Evolutionary conservation across 441 rosid genomes (phyloP), one percentile per base, ranked within the genome.

Genomic region (Macaranga tanarius): DNA sequence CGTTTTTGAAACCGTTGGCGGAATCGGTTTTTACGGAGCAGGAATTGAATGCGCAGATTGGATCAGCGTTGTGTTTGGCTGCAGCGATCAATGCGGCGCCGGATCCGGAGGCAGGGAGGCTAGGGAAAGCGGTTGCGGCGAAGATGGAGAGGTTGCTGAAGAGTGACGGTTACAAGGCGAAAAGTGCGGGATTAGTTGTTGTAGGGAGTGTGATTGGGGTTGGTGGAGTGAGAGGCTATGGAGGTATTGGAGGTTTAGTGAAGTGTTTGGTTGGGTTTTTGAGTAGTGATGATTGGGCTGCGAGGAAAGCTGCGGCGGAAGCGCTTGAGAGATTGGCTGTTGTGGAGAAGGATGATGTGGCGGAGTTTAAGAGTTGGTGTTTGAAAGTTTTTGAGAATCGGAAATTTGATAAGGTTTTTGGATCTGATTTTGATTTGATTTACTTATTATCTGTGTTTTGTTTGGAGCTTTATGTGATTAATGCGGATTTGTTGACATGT

Each of bases 1-100:
- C 93, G 1, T 87, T 94, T 70, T 31, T 92, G 82, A 92, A 89
- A 84, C 90, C 96, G 5, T 78, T 94, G 67, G 74, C 88, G 40
- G 97, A 94, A 17, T 81, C 92, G 58, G 87, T 92, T n/a, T 94
- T 90, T 79, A 92, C 98, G 15, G 98, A 94, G 84, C 97, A 89
- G 79, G 95, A 94, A 34, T 20, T 67, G 67, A 85, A 83, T 55
- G 88, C 97, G 10, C 99, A 92, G 89, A 76, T 84, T 77, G 96
- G 93, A 47, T 92, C 92, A 15, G 99, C 95, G 7, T 74, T 90
- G 76, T 90, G 99, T 56, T 79, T 94, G 65, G 90, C 99, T 7
- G 92, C 93, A 13, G 92, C 96, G 45, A 85, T 94, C 7, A 92
- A 86, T n/a, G 82, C 90, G 5, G 85, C 92, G 7, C 80, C 84